Evolutionary conservation across 176 grass and related monocot genomes (phyloP).

Genomic region (Paspalum notatum): DNA sequence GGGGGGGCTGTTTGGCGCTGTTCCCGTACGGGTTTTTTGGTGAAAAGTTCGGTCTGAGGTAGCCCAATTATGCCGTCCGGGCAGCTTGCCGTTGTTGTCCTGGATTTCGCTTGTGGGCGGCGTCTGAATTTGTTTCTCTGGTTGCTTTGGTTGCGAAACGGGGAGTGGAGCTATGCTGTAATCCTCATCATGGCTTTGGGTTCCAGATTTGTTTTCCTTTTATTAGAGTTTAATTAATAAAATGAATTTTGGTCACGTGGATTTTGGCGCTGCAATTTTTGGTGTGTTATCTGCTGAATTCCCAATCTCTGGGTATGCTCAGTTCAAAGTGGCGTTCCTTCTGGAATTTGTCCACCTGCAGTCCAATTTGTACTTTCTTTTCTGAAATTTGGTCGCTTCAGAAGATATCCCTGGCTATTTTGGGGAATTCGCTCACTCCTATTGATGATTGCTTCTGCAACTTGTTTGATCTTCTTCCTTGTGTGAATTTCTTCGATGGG

Average conservation of each 20-base stretch:
- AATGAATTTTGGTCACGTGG: not conserved
- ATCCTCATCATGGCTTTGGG: not conserved
- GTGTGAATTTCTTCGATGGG: not conserved
- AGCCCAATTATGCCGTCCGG: not conserved
- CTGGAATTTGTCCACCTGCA: not conserved
- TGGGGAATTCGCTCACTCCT: not conserved
- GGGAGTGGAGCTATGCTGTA: not conserved
- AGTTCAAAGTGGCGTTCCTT: not conserved
- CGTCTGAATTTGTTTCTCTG: not conserved
- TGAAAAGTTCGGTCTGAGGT: not conserved
- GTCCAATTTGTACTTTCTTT: not conserved
- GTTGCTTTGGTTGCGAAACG: not conserved
- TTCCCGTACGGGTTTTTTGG: conserved; percentile 36
- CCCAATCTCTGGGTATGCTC: not conserved
- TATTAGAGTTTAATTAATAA: too few relatives aligned
- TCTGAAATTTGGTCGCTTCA: not conserved
- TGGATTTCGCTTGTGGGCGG: not conserved
- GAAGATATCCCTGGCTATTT: not conserved
- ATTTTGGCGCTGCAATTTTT: conserved; percentile 11
- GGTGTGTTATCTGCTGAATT: not conserved
- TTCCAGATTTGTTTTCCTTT: conserved; percentile 10
- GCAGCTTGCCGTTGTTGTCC: not conserved
- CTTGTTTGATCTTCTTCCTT: not conserved
- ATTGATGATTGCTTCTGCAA: not conserved
- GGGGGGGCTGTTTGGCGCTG: conserved; percentile 7